Evolutionary conservation across 2,329 filamentous ascomycete genomes (phyloP).

Genomic region (Zalaria obscura): DNA sequence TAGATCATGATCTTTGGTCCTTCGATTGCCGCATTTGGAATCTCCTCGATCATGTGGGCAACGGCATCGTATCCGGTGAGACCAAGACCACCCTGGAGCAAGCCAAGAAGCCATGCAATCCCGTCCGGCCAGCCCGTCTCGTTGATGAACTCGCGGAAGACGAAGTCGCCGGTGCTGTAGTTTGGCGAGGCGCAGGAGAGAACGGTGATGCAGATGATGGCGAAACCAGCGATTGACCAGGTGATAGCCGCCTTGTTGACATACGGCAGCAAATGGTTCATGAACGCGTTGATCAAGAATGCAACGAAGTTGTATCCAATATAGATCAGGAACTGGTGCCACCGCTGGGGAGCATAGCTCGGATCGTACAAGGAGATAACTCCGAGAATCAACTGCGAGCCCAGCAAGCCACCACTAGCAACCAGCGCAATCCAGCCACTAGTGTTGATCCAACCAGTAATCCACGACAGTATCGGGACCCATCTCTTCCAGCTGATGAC

Average conservation of each 20-base stretch:
- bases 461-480: conserved; percentile 51
- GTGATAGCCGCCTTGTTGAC: conserved; percentile 57
- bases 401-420: conserved; percentile 53
- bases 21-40: conserved; percentile 19
- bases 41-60: conserved; percentile 34
- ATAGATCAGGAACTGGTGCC: conserved; percentile 65
- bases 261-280: conserved; percentile 45
- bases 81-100: conserved; percentile 43
- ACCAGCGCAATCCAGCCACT: conserved; percentile 59
- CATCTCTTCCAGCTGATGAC: conserved; percentile 46
- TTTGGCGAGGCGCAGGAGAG: conserved; percentile 51
- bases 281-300: conserved; percentile 51
- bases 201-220: conserved; percentile 55
- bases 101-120: conserved; percentile 30
- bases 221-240: conserved; percentile 56
- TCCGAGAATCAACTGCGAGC: conserved; percentile 51
- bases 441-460: conserved; percentile 60
- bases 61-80: conserved; percentile 42
- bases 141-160: conserved; percentile 56
- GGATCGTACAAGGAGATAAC: conserved; percentile 48
- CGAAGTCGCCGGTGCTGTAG: conserved; percentile 49
- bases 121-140: conserved; percentile 23
- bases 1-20: conserved; percentile 23
- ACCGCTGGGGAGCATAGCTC: conserved; percentile 42
- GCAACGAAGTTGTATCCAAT: conserved; percentile 47